Base-by-base conservation (phyloP, 1,284 basidiomycete species). In the Ceratobasidium sp. region DNA sequence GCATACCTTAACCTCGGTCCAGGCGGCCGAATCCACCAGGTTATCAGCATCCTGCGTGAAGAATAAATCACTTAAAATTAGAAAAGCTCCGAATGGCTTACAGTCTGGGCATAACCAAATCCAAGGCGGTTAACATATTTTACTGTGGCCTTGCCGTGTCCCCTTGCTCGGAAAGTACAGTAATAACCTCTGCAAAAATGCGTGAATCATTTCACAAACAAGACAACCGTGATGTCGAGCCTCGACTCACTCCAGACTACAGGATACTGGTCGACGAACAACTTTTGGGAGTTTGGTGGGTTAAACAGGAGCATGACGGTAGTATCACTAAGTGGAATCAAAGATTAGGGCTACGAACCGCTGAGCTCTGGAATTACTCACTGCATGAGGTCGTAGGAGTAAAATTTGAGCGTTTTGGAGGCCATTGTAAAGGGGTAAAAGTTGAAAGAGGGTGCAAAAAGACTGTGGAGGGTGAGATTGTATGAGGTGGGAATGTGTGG, bases 41-140 rank as follows among this genome's bases (percentile, higher is more conserved):
- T 73, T 73, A 10, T 48, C 44, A 18, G 23, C 35, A 27, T 73
- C 69, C 67, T 69, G 14, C 3, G 10, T 7, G 0, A 3, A 5
- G 6, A 4, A 10, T 69, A 5, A 57, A 35, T 57, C 23, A 23
- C 18, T 6, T 0, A 8, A 44, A 4, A 14, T 6, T 41, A 27
- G 54, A 1, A 20, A 3, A 7, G 18, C 27, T 3, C 12, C 1
- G 1, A 12, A 14, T 3, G 3, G 4, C 67, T 54, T 20, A 69
- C 69, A 23, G 52, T 60, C 50, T 73, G 69, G 41, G 69, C 69
- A 20, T 73, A 73, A 7, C 69, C 69, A 20, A 73, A 73, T 1
- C 44, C 69, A 16, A 73, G 57, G 10, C 55, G 57, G 18, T 41
- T 5, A 14, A 35, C 44, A 38, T 73, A 73, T 1, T 33, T 38